Evolutionary conservation across 106 monocot species (phyloP), one percentile per base, ranked within the genome.

Genomic region (Agapanthus africanus): DNA sequence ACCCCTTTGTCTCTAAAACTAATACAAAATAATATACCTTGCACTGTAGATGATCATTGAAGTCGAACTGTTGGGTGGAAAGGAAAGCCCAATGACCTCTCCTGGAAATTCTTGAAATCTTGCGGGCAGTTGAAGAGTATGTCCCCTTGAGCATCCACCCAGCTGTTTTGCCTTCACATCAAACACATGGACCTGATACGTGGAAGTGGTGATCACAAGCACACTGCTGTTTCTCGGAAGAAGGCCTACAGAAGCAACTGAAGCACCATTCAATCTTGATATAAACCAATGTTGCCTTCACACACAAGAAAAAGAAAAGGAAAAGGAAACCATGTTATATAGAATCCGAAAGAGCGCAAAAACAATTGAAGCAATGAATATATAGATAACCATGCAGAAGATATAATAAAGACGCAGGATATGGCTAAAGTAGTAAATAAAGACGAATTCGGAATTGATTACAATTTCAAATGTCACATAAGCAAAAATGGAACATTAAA

Each of bases 91-190:
- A 70, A 92, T 79, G 65, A 93, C 82, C 68, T 99, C 89, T 11
- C 97, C 97, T 16, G 97, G 97, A 67, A 99, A 99, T 56, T 99
- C 97, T 40, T 81, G 97, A 74, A 99, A 99, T 75, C 84, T 89
- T 79, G 80, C 79, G 44, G 97, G 97, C 47, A 99, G 54, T 62
- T 71, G 35, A 54, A 59, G 74, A 14, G 74, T 83, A 31, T 90
- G 69, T 4, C 39, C 71, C 50, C 79, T 93, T 26, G 97, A 99
- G 92, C 97, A 99, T 73, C 90, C 85, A 18, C 92, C 90, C 59
- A 93, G 52, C 67, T 87, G 82, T 77, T 90, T 99, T 65, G 84
- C 86, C 71, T 99, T 92, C 19, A 99, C 90, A 73, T 99, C 92
- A 79, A 99, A 77, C 21, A 84, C 84, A 76, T 90, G 87, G 2